A percentile compares a stretch with the other conserved stretches of the same genome.
phyloP scores from a whole-genome alignment of 768 basidiomycete species.

The Boletus bicolor region DNA sequence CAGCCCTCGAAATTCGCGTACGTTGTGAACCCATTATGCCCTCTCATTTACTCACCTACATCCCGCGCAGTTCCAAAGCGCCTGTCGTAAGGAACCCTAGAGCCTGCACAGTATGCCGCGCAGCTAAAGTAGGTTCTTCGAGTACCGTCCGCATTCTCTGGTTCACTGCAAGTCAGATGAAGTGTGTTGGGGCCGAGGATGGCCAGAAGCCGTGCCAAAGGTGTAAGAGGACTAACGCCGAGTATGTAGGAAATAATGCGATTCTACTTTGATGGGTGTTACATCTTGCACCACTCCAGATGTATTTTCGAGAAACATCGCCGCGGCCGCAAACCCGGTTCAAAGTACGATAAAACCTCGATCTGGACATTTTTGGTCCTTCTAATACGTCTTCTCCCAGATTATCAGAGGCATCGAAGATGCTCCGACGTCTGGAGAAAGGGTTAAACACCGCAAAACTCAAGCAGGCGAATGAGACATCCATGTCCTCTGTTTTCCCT shows the following conservation, averaged over 20 bases:
- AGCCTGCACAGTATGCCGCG: slow-evolving; percentile 82
- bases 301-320: slow-evolving; percentile 89
- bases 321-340: slow-evolving; percentile 83
- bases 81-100: slow-evolving; percentile 49
- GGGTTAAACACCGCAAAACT: slow-evolving; percentile 73
- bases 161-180: slow-evolving; percentile 58
- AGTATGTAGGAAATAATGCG: slow-evolving; percentile 43
- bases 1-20: slow-evolving; percentile 31
- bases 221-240: slow-evolving; percentile 75
- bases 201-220: slow-evolving; percentile 79
- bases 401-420: slow-evolving; percentile 85
- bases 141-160: slow-evolving; percentile 10
- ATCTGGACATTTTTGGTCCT: background rate
- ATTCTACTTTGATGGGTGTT: slow-evolving; percentile 4
- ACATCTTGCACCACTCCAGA: slow-evolving; percentile 36
- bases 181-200: slow-evolving; percentile 87
- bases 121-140: slow-evolving; percentile 60
- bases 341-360: slow-evolving; percentile 55
- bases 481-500: slow-evolving; percentile 32
- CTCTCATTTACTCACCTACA: slow-evolving; percentile 8
- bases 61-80: slow-evolving; percentile 35
- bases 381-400: slow-evolving; percentile 36
- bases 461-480: slow-evolving; percentile 48
- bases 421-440: slow-evolving; percentile 84
- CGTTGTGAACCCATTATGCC: slow-evolving; percentile 8